A percentile compares a stretch with the other conserved stretches of the same genome.
These are phyloP conservation scores for Lecanicillium sp. DNA, from an alignment of 2,329 filamentous ascomycete genomes.

Conservation along the genomic window DNA sequence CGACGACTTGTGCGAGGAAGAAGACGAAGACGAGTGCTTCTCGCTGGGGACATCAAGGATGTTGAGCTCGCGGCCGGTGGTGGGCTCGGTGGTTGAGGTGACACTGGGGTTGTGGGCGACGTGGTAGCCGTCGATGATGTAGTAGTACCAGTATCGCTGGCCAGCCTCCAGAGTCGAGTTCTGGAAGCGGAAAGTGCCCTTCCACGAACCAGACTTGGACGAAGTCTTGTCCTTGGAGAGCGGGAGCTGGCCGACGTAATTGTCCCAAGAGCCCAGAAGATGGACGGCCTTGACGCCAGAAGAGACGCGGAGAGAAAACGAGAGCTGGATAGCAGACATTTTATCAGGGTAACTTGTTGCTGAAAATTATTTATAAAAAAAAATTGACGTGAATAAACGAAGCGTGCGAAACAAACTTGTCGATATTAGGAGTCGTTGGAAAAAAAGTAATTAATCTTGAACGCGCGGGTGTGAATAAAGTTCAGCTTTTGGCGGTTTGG, in stretches of 20 bases:
- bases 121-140: slow-evolving; percentile 99
- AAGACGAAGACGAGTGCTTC: slow-evolving; percentile 28
- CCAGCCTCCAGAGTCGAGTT: slow-evolving; percentile 77
- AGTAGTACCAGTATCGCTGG: slow-evolving; percentile 99
- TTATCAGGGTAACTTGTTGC: slow-evolving; percentile 22
- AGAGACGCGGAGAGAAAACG: slow-evolving; percentile 93
- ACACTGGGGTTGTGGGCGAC: slow-evolving; percentile 92
- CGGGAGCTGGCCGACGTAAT: slow-evolving; percentile 89
- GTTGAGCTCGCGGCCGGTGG: slow-evolving; percentile 94
- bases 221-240: slow-evolving; percentile 80
- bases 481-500: slow-evolving; percentile 28
- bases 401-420: slow-evolving; percentile 13
- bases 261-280: slow-evolving; percentile 96
- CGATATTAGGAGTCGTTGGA: slow-evolving; percentile 1
- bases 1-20: slow-evolving; percentile 35
- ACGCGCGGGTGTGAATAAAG: slow-evolving; percentile 9
- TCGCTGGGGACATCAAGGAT: slow-evolving; percentile 78
- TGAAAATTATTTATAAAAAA: slow-evolving; percentile 12
- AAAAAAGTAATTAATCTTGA: slow-evolving; percentile 2
- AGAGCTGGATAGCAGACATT: slow-evolving; percentile 90
- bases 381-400: slow-evolving; percentile 25
- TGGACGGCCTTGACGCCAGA: slow-evolving; percentile 96
- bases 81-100: slow-evolving; percentile 85
- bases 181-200: slow-evolving; percentile 94
- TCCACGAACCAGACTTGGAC: slow-evolving; percentile 85